Evolutionary conservation across 371 early-diverging fungal species (phyloP), one percentile per base, ranked within the genome.

Genomic region (Mucor racemosus): DNA sequence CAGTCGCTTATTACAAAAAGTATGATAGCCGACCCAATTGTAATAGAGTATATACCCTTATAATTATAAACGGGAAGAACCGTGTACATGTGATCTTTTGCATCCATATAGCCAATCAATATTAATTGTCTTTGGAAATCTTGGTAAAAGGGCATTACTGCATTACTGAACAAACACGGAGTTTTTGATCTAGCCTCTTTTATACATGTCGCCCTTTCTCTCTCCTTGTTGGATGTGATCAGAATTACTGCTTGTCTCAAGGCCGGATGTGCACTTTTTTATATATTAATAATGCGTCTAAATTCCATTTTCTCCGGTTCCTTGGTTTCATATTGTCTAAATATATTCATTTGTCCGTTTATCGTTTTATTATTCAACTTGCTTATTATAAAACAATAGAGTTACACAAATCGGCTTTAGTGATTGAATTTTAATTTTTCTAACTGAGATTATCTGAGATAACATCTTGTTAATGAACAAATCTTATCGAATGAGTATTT

Each of bases 41-140:
- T 11, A 13, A 31, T 31, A 53, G 19, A 53, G 21, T 31, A 3
- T 31, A 48, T 48, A 48, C 4, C 38, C 38, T 38, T 38, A 38
- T 38, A 38, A 26, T 26, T 26, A 53, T 53, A 31, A 31, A 53
- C 64, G 64, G 64, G 46, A 44, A 57, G 48, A 64, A 64, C 64
- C 64, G 64, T 64, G 64, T 64, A 57, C 64, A 64, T 64, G 64
- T 64, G 64, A 57, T 36, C 46, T 53, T 31, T 53, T 53, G 53
- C 53, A 53, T 53, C 14, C 21, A 53, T 53, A 14, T 21, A 53
- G 26, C 26, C 53, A 53, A 53, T 53, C 53, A 53, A 53, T 13
- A 31, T 13, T 10, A 53, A 53, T 11, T 53, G 33, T 31, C 10
- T 31, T 26, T 53, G 53, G 53, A 31, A 14, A 31, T 14, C 53